Conservation (phyloP, 192 early-diverging fungal genomes). For the Podila verticillata region DNA sequence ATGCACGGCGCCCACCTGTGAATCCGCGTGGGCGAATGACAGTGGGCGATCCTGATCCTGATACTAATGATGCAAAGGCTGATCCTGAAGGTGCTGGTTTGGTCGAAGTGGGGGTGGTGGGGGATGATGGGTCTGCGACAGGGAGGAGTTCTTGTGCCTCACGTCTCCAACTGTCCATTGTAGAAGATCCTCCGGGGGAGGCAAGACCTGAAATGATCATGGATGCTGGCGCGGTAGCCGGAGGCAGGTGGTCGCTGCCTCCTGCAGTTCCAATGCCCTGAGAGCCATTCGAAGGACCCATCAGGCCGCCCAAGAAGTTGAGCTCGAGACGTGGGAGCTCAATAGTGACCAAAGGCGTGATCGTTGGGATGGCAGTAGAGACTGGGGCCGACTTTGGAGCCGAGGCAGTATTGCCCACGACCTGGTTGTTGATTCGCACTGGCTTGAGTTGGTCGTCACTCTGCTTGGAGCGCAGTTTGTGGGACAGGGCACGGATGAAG, state of each 20-base stretch:
- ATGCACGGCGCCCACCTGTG: slow-evolving; percentile 22
- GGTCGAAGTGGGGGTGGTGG: background rate
- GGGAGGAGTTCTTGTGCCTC: slow-evolving; percentile 22
- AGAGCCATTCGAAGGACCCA: background rate
- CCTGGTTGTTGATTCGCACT: slow-evolving; percentile 16
- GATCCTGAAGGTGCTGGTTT: background rate
- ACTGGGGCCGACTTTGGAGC: background rate
- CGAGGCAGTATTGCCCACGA: background rate
- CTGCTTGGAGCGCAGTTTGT: slow-evolving; percentile 36
- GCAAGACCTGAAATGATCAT: slow-evolving; percentile 3
- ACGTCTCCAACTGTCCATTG: slow-evolving; percentile 18
- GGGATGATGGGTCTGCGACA: background rate
- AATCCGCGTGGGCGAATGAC: slow-evolving; percentile 21
- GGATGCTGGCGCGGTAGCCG: slow-evolving; percentile 25
- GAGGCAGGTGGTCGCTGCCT: background rate
- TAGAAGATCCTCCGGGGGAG: background rate
- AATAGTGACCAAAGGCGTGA: slow-evolving; percentile 16
- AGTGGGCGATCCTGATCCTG: slow-evolving; percentile 3
- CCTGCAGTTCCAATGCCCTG: background rate
- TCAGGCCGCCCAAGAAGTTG: slow-evolving; percentile 17
- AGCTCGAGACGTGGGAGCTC: slow-evolving; percentile 44
- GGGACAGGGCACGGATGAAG: slow-evolving; percentile 37
- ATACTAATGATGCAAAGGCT: background rate
- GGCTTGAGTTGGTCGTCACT: slow-evolving; percentile 34
- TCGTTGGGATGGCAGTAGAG: background rate